Evolutionary conservation across 2,329 filamentous ascomycete species (phyloP).

Genomic region (Fusarium odoratissimum): DNA sequence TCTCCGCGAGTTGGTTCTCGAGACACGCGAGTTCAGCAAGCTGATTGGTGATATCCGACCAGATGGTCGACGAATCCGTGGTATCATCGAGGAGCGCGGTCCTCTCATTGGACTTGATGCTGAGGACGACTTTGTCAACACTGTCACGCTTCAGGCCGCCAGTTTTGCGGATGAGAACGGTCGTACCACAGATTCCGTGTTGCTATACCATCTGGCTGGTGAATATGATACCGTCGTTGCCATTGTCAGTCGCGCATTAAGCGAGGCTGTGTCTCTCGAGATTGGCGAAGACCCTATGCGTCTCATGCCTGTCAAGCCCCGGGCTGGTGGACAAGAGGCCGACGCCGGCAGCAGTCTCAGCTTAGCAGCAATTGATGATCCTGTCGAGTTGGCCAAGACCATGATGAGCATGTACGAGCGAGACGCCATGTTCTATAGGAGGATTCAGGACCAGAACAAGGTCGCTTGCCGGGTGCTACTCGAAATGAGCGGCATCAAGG

Average conservation of each 20-base stretch:
- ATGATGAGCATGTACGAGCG: conserved; percentile 74
- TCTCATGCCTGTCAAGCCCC: conserved; percentile 82
- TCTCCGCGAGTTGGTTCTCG: conserved; percentile 92
- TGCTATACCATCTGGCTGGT: conserved; percentile 93
- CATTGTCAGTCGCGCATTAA: conserved; percentile 89
- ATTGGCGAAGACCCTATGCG: conserved; percentile 84
- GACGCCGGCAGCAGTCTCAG: conserved; percentile 68
- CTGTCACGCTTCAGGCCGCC: conserved; percentile 93
- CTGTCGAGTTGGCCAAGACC: conserved; percentile 67
- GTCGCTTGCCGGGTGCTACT: conserved; percentile 67
- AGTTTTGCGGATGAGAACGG: conserved; percentile 94
- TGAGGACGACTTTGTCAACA: conserved; percentile 86
- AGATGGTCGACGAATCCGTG: conserved; percentile 86
- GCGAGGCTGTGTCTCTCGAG: conserved; percentile 88
- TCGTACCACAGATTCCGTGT: conserved; percentile 89
- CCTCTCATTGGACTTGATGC: conserved; percentile 82
- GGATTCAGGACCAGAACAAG: conserved; percentile 67
- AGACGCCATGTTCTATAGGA: conserved; percentile 70
- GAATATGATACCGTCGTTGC: conserved; percentile 95
- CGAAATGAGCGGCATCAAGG: conserved; percentile 72
- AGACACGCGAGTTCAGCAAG: conserved; percentile 94
- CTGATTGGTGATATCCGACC: conserved; percentile 90
- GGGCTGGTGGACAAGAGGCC: conserved; percentile 58
- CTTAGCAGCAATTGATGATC: conserved; percentile 69
- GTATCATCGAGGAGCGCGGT: conserved; percentile 87